Evolutionary conservation across 306 rosid species (phyloP), one percentile per base, ranked within the genome.

Genomic region (Vigna unguiculata): DNA sequence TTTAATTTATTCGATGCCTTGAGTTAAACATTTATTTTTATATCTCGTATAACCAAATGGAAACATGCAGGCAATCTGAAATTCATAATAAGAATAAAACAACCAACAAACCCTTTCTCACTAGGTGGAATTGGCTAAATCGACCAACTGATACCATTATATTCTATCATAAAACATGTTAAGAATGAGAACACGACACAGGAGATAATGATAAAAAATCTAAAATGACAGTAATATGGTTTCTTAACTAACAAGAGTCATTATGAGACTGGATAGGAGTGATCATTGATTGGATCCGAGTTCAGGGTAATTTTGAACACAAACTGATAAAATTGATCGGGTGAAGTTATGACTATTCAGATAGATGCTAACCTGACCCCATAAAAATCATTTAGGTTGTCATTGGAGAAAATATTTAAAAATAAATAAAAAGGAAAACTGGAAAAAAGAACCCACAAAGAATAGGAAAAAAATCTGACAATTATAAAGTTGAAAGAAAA

Each of bases 131-230:
- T 24, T 24, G 38, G 65, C 65, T 58, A 58, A 6, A 58, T 24
- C 1, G 20, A 58, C 15, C 65, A 28, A 58, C 9, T 8, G 9
- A 15, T 24, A 24, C 17, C 38, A 58, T 14, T 14, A 5, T 58
- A 58, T 25, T 14, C 17, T 57, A 57, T 25, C 40, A 25, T 14
- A 25, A 58, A 58, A 58, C 21, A 57, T 57, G 36, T 57, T 25
- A 3, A 16, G 32, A 15, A 64, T 70, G 77, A 69, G 38, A 76
- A 53, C 48, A 30, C 34, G 51, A 14, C 46, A 78, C 9, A 51
- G 38, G 17, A 41, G 46, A 72, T 43, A 61, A 77, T 34, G 75
- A 57, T 63, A 71, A 36, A 36, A 25, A 55, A 51, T 34, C 17
- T 19, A 75, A 75, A 75, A 51, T 20, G 6, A 38, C 15, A 63